Conservation (phyloP, 371 early-diverging fungal genomes). For the Smittium culicis region DNA sequence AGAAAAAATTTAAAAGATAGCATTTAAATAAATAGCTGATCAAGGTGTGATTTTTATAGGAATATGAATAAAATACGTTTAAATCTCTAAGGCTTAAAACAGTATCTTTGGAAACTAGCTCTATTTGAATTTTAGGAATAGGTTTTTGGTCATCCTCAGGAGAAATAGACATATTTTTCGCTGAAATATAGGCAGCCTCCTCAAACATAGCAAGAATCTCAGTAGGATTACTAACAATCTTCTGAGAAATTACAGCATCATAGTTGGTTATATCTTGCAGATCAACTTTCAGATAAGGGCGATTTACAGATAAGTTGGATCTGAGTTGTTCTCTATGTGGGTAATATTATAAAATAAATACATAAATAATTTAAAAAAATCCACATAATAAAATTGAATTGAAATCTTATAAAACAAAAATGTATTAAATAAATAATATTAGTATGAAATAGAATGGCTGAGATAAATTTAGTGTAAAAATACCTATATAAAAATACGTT, state of each 20-base stretch:
- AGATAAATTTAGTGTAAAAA: slow-evolving; percentile 11
- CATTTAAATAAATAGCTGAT: too few relatives aligned
- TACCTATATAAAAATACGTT: slow-evolving; percentile 59
- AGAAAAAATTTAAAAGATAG: too few relatives aligned
- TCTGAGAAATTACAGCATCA: slow-evolving; percentile 68
- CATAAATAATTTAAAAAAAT: not conserved
- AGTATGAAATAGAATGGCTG: not conserved
- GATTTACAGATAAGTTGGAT: slow-evolving; percentile 57
- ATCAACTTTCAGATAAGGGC: slow-evolving; percentile 69
- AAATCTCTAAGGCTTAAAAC: slow-evolving; percentile 72
- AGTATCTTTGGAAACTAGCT: slow-evolving; percentile 66
- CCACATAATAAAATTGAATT: too few relatives aligned
- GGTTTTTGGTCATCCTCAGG: slow-evolving; percentile 36
- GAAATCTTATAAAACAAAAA: too few relatives aligned
- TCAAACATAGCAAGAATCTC: slow-evolving; percentile 84
- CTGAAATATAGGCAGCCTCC: slow-evolving; percentile 55
- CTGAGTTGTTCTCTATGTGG: slow-evolving; percentile 71
- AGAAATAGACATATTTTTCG: slow-evolving; percentile 45
- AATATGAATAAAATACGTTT: slow-evolving; percentile 36
- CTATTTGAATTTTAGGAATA: slow-evolving; percentile 74
- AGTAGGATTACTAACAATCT: slow-evolving; percentile 56
- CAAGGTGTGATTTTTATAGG: too few relatives aligned
- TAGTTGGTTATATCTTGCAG: slow-evolving; percentile 65
- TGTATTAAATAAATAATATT: not conserved
- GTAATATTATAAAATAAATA: not conserved